Conservation (phyloP, 2,329 filamentous ascomycete species). For the Aquanectria penicillioides region DNA sequence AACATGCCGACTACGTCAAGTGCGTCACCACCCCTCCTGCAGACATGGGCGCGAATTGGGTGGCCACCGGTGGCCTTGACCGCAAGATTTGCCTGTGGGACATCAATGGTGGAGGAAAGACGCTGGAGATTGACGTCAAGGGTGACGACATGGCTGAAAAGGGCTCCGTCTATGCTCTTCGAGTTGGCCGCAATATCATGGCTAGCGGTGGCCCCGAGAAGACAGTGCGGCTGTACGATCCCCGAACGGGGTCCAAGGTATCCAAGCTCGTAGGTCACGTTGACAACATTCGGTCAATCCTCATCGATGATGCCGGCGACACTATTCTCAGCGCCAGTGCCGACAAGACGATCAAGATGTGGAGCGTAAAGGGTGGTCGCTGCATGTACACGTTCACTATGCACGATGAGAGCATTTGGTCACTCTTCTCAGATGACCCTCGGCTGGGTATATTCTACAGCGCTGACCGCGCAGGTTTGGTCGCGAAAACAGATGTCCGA, state of each 20-base stretch:
- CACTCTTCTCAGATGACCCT: constrained; percentile 88
- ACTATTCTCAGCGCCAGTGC: constrained; percentile 94
- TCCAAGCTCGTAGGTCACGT: constrained; percentile 98
- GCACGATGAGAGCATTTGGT: constrained; percentile 99
- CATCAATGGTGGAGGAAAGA: constrained; percentile 85
- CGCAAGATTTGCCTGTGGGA: constrained; percentile 95
- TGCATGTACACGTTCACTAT: constrained; percentile 99
- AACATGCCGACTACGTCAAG: constrained; percentile 97
- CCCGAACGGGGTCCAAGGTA: constrained; percentile 85
- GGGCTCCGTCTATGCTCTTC: constrained; percentile 93
- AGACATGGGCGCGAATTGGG: constrained; percentile 77
- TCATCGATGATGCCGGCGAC: constrained; percentile 89
- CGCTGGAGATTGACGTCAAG: constrained; percentile 83
- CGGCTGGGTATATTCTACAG: constrained; percentile 93
- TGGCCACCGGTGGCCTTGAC: constrained; percentile 93
- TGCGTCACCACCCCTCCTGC: constrained; percentile 80
- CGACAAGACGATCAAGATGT: constrained; percentile 97
- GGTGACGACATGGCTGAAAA: constrained; percentile 89
- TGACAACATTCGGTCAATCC: constrained; percentile 90
- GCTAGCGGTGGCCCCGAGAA: constrained; percentile 95
- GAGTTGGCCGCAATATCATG: constrained; percentile 80
- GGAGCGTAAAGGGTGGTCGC: constrained; percentile 93
- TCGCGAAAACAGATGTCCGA: constrained; percentile 96
- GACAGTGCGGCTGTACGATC: constrained; percentile 91
- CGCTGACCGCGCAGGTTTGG: constrained; percentile 87